Evolutionary conservation across 106 monocot species (phyloP), one percentile per base, ranked within the genome.

Genomic region (Chionographis japonica): DNA sequence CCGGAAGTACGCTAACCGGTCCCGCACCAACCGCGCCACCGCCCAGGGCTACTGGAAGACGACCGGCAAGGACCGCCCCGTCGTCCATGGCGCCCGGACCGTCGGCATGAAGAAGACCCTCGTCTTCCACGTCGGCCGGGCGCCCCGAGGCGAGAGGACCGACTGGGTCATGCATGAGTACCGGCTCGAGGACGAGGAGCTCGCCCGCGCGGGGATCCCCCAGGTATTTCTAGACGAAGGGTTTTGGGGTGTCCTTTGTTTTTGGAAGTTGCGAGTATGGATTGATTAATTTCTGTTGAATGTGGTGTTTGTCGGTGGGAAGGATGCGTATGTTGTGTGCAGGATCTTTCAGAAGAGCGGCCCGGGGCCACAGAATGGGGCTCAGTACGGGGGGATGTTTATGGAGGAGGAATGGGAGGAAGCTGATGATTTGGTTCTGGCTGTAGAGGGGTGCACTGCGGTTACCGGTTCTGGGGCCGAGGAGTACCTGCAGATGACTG

Each of bases 81-180:
- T 93, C 19, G 49, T 50, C 6, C 75, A 65, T 11, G 67, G 68
- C 2, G 35, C 63, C 2, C 65, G 55, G 15, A 15, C 41, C 3
- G 71, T 86, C 52, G 93, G 93, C 27, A 84, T 86, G 89, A 93
- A 93, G 83, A 93, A 93, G 70, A 89, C 93, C 6, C 81, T 93
- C 39, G 93, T 93, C 18, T 93, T 81, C 63, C 93, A 93, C 40
- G 15, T 52, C 14, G 93, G 93, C 3, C 62, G 93, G 14, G 89
- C 93, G 2, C 89, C 89, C 12, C 59, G 54, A 6, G 93, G 89
- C 19, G 54, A 76, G 71, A 63, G 93, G 56, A 89, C 93, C 18
- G 83, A 91, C 55, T 94, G 94, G 94, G 91, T 94, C 50, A 94
- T 94, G 94, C 94, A 94, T 37, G 94, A 94, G 64, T 94, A 94